These are phyloP conservation scores for Beauveria australis DNA, from an alignment of 2,329 filamentous ascomycete species.

Conservation along the genomic window DNA sequence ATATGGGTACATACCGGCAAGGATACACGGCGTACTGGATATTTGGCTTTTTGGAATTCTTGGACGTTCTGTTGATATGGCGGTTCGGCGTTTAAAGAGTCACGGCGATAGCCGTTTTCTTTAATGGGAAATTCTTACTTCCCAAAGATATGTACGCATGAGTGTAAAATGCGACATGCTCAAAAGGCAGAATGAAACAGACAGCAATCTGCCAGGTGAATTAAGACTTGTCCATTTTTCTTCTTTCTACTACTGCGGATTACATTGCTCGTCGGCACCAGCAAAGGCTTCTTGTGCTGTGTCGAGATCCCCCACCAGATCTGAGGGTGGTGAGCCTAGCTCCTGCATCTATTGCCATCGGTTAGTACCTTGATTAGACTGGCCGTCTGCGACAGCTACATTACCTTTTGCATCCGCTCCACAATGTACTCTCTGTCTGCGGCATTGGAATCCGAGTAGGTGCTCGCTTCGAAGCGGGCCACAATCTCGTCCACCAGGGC, in stretches of 20 bases:
- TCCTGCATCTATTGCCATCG: constrained; percentile 76
- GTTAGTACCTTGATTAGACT: not conserved
- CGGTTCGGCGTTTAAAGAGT: not conserved
- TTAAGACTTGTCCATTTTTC: not conserved
- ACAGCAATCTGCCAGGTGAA: not conserved
- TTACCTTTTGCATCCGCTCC: constrained; percentile 93
- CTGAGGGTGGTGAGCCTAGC: constrained; percentile 79
- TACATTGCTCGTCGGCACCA: constrained; percentile 53
- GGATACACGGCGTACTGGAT: not conserved
- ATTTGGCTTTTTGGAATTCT: not conserved
- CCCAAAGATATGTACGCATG: constrained; percentile 13
- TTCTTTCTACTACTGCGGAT: constrained; percentile 42
- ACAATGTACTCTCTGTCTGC: constrained; percentile 87
- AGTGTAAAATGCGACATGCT: constrained; percentile 18
- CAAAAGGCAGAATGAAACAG: not conserved
- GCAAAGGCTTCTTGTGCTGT: constrained; percentile 67
- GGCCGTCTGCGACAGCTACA: constrained; percentile 15
- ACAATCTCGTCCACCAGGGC: constrained; percentile 78
- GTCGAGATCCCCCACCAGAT: constrained; percentile 84
- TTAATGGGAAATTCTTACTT: not conserved
- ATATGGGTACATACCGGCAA: not conserved
- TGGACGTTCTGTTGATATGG: not conserved
- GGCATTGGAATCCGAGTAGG: constrained; percentile 74
- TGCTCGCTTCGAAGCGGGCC: constrained; percentile 71
- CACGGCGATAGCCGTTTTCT: not conserved